phyloP scores from a whole-genome alignment of 345 rosid species.

The Salix suchowensis region DNA sequence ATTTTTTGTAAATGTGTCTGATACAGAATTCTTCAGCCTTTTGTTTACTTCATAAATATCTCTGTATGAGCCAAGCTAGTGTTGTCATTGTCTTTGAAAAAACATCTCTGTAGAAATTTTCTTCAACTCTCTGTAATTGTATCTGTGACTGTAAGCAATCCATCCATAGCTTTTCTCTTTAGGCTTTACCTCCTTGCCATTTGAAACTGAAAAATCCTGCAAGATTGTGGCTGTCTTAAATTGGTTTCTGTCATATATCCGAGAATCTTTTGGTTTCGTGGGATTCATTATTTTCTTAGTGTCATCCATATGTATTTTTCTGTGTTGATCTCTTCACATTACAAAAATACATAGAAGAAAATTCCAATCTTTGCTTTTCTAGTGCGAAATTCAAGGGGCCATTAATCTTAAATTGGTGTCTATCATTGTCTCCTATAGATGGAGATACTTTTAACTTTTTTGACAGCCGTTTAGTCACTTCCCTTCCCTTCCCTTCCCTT shows the following conservation, averaged over 20 bases:
- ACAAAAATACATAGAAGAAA: neutral
- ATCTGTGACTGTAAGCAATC: constrained; percentile 3
- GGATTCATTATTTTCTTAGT: neutral
- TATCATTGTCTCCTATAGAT: constrained; percentile 31
- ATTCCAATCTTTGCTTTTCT: neutral
- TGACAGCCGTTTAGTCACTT: constrained; percentile 8
- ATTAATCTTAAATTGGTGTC: constrained; percentile 28
- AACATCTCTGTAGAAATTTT: neutral
- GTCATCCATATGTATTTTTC: neutral
- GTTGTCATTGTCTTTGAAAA: neutral
- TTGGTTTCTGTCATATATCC: neutral
- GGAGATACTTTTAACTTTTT: constrained; percentile 29
- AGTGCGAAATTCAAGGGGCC: constrained; percentile 25
- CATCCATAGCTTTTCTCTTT: neutral
- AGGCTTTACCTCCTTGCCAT: neutral
- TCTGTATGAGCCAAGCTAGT: constrained; percentile 4
- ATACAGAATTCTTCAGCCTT: constrained; percentile 13
- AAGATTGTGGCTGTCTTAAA: no score
- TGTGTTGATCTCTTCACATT: no score
- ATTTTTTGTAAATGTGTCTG: constrained; percentile 22
- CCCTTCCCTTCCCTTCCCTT: neutral
- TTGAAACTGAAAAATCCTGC: neutral
- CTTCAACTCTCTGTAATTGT: neutral
- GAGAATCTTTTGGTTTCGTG: constrained; percentile 8
- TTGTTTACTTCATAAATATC: neutral